Conservation (phyloP, 2,329 filamentous ascomycete species). For the Claviceps sorghi region DNA sequence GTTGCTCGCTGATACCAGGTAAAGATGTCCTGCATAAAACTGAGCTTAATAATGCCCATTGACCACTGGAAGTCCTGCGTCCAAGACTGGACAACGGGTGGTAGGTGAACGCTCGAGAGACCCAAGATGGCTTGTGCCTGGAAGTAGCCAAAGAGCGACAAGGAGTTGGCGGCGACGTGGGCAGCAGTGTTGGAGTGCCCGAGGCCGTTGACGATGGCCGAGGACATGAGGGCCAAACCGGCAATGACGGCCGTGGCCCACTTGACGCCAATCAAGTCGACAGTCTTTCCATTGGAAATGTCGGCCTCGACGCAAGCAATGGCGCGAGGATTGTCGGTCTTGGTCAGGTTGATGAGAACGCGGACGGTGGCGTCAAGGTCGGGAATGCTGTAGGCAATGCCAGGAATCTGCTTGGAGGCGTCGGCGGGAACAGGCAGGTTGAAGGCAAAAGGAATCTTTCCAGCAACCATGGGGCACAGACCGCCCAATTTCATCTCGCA, state of each 20-base stretch:
- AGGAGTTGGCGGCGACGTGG: constrained; percentile 82
- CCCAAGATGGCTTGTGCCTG: constrained; percentile 87
- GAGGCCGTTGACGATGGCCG: constrained; percentile 75
- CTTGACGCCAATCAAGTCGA: constrained; percentile 74
- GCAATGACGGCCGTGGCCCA: constrained; percentile 84
- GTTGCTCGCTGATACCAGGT: constrained; percentile 95
- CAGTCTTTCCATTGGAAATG: constrained; percentile 83
- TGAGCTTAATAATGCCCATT: constrained; percentile 82
- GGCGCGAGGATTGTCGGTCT: constrained; percentile 33
- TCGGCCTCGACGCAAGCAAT: constrained; percentile 79
- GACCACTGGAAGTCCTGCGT: constrained; percentile 98
- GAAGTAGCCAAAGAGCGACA: constrained; percentile 91
- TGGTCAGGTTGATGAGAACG: constrained; percentile 63
- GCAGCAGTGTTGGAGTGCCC: constrained; percentile 90
- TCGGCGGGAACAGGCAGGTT: constrained; percentile 44
- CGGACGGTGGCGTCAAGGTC: constrained; percentile 79
- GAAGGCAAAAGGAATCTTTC: constrained; percentile 62
- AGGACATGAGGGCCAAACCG: constrained; percentile 67
- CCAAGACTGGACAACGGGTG: constrained; percentile 82
- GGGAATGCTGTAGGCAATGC: constrained; percentile 76
- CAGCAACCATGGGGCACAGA: constrained; percentile 82
- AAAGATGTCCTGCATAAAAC: constrained; percentile 76
- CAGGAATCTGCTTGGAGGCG: constrained; percentile 54
- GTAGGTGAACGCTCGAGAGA: constrained; percentile 65
- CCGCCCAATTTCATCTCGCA: constrained; percentile 56